Conservation (phyloP, 2,329 filamentous ascomycete genomes). For the Diplocarpon mali region DNA sequence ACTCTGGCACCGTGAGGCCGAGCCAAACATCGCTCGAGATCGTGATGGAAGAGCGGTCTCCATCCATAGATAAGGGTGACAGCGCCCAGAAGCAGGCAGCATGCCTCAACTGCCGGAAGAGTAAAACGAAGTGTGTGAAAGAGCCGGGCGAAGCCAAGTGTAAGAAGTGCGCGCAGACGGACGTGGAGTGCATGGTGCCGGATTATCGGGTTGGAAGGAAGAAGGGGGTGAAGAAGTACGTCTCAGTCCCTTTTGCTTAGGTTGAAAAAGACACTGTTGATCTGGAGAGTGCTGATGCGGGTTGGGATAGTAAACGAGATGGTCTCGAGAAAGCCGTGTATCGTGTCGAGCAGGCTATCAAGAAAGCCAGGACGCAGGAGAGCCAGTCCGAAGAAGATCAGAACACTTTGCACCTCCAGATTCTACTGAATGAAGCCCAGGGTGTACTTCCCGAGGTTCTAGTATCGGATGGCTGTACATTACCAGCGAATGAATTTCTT, state of each 20-base stretch:
- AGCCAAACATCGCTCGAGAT: no score
- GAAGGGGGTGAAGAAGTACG: slow-evolving; percentile 67
- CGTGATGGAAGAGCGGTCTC: not conserved
- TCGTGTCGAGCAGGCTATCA: slow-evolving; percentile 62
- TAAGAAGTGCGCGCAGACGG: slow-evolving; percentile 48
- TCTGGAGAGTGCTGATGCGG: no score
- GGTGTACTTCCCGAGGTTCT: slow-evolving; percentile 26
- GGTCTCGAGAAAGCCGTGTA: slow-evolving; percentile 64
- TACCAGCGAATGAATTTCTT: not conserved
- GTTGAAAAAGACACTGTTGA: no score
- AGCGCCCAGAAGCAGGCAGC: slow-evolving; percentile 33
- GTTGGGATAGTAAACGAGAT: slow-evolving; percentile 64
- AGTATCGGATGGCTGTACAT: not conserved
- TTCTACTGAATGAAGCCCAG: slow-evolving; percentile 38
- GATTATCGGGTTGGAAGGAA: slow-evolving; percentile 63
- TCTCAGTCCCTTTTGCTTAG: slow-evolving; percentile 10
- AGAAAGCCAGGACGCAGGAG: slow-evolving; percentile 34
- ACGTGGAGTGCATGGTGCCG: slow-evolving; percentile 54
- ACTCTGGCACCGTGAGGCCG: no score
- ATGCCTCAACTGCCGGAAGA: slow-evolving; percentile 52
- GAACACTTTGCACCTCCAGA: slow-evolving; percentile 34
- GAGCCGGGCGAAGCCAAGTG: slow-evolving; percentile 41
- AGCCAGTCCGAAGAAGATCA: slow-evolving; percentile 32
- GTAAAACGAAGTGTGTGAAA: slow-evolving; percentile 58
- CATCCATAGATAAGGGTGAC: not conserved